phyloP scores from a whole-genome alignment of 1,284 basidiomycete genomes.

The Cutaneotrichosporon sp. region DNA sequence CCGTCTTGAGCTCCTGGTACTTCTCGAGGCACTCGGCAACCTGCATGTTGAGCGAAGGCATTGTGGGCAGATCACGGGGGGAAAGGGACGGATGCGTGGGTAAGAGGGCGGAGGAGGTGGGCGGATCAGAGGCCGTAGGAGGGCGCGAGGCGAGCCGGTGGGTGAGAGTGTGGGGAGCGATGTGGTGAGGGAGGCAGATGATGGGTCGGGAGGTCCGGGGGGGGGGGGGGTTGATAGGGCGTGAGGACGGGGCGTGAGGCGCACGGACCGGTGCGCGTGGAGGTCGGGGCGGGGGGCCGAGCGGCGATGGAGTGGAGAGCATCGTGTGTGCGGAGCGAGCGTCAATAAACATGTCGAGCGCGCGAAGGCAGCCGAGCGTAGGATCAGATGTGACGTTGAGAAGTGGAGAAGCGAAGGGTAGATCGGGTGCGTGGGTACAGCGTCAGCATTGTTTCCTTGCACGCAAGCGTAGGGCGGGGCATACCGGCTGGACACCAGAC shows the following conservation, averaged over 20 bases:
- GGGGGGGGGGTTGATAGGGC: background rate
- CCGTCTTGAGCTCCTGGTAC: constrained; percentile 77
- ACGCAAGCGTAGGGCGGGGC: constrained; percentile 14
- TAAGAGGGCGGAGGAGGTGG: background rate
- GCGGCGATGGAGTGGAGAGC: constrained; percentile 1
- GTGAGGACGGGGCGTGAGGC: background rate
- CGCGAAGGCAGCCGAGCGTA: background rate
- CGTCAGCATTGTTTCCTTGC: background rate
- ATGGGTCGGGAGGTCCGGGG: background rate
- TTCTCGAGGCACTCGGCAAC: constrained; percentile 60
- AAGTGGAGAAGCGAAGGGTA: background rate
- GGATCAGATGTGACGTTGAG: background rate
- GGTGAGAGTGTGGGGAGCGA: background rate
- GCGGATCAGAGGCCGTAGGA: background rate
- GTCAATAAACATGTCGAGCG: background rate
- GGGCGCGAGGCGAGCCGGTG: background rate
- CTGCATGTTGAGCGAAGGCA: constrained; percentile 24
- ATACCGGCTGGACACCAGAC: constrained; percentile 49
- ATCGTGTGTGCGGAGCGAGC: background rate
- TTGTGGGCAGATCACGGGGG: background rate
- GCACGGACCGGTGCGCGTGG: constrained; percentile 4
- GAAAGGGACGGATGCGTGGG: background rate
- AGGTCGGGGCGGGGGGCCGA: constrained; percentile 1
- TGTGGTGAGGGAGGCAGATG: background rate
- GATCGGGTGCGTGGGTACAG: background rate